Evolutionary conservation across 352 stramenopile species (phyloP).

Genomic region (Globisporangium carolinianum): DNA sequence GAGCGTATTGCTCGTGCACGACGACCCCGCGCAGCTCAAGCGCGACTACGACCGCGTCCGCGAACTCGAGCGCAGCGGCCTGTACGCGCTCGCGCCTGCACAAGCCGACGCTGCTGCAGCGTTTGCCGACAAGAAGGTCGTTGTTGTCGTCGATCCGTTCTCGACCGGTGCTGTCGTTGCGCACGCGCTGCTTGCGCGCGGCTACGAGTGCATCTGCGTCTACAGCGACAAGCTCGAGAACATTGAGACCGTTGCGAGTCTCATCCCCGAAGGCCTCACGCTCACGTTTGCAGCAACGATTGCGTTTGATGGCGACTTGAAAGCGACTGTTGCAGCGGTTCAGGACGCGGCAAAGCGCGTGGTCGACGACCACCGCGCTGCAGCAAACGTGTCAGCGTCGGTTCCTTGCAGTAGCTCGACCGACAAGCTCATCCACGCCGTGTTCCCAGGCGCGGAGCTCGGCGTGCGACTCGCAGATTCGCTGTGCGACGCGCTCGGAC

Average conservation of each 20-base stretch:
- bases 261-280: slow-evolving; percentile 70
- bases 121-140: slow-evolving; percentile 44
- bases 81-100: slow-evolving; percentile 42
- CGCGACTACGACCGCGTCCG: slow-evolving; percentile 80
- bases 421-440: slow-evolving; percentile 61
- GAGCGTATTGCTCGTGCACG: slow-evolving; percentile 78
- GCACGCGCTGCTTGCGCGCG: slow-evolving; percentile 83
- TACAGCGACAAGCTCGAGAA: slow-evolving; percentile 83
- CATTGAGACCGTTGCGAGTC: slow-evolving; percentile 71
- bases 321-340: slow-evolving; percentile 37
- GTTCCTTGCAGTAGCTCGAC: too few species aligned
- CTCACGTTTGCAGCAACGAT: slow-evolving; percentile 75
- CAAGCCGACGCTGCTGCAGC: not conserved
- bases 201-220: slow-evolving; percentile 87
- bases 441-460: slow-evolving; percentile 90
- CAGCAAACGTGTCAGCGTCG: slow-evolving; percentile 3
- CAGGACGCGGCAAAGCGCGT: slow-evolving; percentile 35
- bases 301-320: slow-evolving; percentile 47
- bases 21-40: slow-evolving; percentile 64
- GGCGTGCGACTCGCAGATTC: slow-evolving; percentile 90
- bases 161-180: slow-evolving; percentile 93
- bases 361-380: slow-evolving; percentile 14
- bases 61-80: slow-evolving; percentile 66
- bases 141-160: slow-evolving; percentile 95
- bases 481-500: slow-evolving; percentile 77